These are phyloP conservation scores for Xylariaceae sp. DNA, from an alignment of 2,329 filamentous ascomycete species.

Conservation along the genomic window DNA sequence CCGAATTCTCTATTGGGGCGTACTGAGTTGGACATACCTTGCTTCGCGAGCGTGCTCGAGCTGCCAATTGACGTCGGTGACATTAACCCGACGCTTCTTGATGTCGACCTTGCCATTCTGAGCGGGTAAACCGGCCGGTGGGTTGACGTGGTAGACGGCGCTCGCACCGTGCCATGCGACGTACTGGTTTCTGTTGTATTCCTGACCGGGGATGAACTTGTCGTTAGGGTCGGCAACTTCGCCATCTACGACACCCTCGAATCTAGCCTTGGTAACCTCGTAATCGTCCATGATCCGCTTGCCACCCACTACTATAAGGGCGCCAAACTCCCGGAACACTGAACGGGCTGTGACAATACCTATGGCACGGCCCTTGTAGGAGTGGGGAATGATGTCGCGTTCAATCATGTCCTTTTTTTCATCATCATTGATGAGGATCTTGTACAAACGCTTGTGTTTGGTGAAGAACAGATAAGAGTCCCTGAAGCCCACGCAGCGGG, in stretches of 20 bases:
- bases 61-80: slow-evolving; percentile 96
- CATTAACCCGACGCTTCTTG: slow-evolving; percentile 81
- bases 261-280: slow-evolving; percentile 70
- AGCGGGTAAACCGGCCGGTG: slow-evolving; percentile 65
- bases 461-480: slow-evolving; percentile 99
- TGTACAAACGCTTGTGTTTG: slow-evolving; percentile 93
- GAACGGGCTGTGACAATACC: slow-evolving; percentile 95
- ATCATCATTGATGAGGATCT: slow-evolving; percentile 97
- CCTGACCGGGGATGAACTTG: slow-evolving; percentile 69
- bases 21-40: slow-evolving; percentile 56
- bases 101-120: slow-evolving; percentile 73
- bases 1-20: not conserved
- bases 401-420: slow-evolving; percentile 97
- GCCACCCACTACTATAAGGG: slow-evolving; percentile 89
- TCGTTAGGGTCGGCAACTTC: slow-evolving; percentile 91
- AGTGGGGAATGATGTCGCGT: slow-evolving; percentile 91
- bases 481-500: slow-evolving; percentile 92
- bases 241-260: slow-evolving; percentile 79
- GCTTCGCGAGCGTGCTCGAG: slow-evolving; percentile 89
- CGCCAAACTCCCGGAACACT: slow-evolving; percentile 94
- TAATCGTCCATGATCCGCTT: slow-evolving; percentile 88
- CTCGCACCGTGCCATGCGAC: slow-evolving; percentile 98
- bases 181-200: slow-evolving; percentile 99
- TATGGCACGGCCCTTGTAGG: slow-evolving; percentile 96
- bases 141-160: slow-evolving; percentile 85